Conservation (phyloP, 2,329 filamentous ascomycete genomes). For the Cordyceps sp. region DNA sequence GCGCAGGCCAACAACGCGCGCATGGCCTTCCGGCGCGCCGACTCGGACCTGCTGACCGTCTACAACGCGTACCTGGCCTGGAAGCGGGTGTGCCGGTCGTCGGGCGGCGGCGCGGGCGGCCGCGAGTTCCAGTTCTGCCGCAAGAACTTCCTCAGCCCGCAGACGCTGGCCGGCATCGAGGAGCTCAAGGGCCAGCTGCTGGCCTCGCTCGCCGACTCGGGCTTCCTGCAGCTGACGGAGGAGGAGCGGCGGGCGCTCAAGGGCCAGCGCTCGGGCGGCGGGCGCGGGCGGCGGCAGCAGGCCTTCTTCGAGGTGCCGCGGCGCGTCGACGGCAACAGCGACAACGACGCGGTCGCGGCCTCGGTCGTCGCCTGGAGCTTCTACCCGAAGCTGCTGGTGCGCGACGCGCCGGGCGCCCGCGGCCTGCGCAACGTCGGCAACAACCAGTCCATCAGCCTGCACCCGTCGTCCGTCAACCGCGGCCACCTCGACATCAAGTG, state of each 20-base stretch:
- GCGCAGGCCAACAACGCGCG: conserved; percentile 68
- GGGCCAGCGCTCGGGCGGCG: conserved; percentile 44
- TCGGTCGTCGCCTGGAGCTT: conserved; percentile 88
- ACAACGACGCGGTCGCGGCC: conserved; percentile 62
- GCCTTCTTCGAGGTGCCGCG: conserved; percentile 72
- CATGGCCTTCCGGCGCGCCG: conserved; percentile 63
- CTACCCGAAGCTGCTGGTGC: conserved; percentile 79
- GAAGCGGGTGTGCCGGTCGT: conserved; percentile 67
- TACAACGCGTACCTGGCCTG: conserved; percentile 89
- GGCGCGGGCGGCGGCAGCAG: conserved; percentile 41
- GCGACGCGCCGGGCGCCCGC: conserved; percentile 53
- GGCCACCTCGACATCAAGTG: conserved; percentile 51
- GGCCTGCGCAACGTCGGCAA: conserved; percentile 84
- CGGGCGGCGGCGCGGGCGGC: conserved; percentile 34
- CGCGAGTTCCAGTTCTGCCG: conserved; percentile 84
- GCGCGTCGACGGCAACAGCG: conserved; percentile 57
- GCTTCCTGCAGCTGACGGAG: conserved; percentile 58
- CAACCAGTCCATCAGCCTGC: conserved; percentile 77
- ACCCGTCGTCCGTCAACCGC: conserved; percentile 82
- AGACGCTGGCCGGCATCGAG: conserved; percentile 81
- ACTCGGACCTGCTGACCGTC: conserved; percentile 81
- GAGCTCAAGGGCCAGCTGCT: conserved; percentile 88
- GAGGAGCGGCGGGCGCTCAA: conserved; percentile 56
- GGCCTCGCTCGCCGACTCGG: conserved; percentile 69
- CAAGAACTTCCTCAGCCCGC: conserved; percentile 85